Evolutionary conservation across 2,329 filamentous ascomycete species (phyloP).

Genomic region (Fusarium scirpi): DNA sequence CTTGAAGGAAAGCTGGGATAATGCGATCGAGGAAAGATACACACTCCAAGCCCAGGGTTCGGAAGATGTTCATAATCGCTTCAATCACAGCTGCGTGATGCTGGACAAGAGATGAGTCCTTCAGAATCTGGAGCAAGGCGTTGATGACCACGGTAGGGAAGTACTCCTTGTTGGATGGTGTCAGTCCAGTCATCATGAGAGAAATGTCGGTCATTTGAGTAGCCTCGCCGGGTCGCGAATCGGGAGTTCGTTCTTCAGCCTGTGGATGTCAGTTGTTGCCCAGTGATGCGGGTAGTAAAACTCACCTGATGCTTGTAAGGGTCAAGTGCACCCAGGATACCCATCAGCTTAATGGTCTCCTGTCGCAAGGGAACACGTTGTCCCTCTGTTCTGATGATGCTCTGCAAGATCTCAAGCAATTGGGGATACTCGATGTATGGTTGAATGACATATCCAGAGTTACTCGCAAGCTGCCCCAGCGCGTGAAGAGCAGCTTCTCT

Average conservation of each 20-base stretch:
- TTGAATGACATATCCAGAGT: conserved; percentile 96
- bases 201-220: conserved; percentile 89
- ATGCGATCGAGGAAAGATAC: conserved; percentile 95
- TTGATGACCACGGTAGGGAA: conserved; percentile 99
- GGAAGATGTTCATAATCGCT: conserved; percentile 98
- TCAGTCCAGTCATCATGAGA: conserved; percentile 96
- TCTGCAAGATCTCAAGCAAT: conserved; percentile 90
- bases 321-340: conserved; percentile 93
- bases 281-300: too few species aligned
- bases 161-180: conserved; percentile 97
- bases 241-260: conserved; percentile 88
- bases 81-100: conserved; percentile 96
- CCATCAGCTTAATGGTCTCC: conserved; percentile 96
- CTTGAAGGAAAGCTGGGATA: conserved; percentile 90
- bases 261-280: conserved; percentile 55
- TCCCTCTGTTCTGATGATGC: conserved; percentile 90
- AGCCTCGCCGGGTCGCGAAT: conserved; percentile 73
- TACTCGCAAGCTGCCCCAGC: conserved; percentile 91
- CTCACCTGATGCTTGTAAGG: conserved; percentile 89
- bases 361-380: conserved; percentile 86
- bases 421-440: conserved; percentile 96
- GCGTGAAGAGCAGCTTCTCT: conserved; percentile 92
- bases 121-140: conserved; percentile 89
- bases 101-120: conserved; percentile 87
- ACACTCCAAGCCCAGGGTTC: conserved; percentile 94